Conservation (phyloP, 768 basidiomycete genomes). For the Calocybe gangraenosa region DNA sequence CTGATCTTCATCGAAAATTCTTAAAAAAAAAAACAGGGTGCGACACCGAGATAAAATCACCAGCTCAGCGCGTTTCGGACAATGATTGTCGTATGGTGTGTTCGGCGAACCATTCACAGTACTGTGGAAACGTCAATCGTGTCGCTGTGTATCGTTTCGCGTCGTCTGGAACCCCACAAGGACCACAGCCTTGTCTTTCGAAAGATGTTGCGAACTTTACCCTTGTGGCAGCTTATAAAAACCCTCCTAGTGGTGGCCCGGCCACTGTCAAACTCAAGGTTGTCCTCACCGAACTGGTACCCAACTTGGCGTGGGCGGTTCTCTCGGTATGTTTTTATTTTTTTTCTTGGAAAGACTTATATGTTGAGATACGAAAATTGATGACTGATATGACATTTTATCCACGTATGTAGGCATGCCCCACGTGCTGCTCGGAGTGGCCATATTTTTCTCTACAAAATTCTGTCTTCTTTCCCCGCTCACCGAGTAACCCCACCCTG, state of each 20-base stretch:
- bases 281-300: constrained; percentile 35
- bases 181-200: constrained; percentile 25
- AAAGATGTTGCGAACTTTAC: constrained; percentile 33
- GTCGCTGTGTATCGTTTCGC: constrained; percentile 33
- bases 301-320: constrained; percentile 34
- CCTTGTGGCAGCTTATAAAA: constrained; percentile 29
- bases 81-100: constrained; percentile 39
- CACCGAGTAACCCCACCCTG: constrained; percentile 31
- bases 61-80: constrained; percentile 34
- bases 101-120: constrained; percentile 30
- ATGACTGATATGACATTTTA: neutral
- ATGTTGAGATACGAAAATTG: no score
- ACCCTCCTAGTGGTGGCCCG: constrained; percentile 27
- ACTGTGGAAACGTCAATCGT: constrained; percentile 36
- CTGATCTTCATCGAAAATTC: neutral
- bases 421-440: constrained; percentile 41
- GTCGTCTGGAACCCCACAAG: constrained; percentile 19
- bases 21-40: no score
- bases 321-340: constrained; percentile 26
- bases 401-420: constrained; percentile 28
- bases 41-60: constrained; percentile 27
- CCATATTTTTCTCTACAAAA: constrained; percentile 33
- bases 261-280: constrained; percentile 27
- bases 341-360: no score
- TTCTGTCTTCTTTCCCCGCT: constrained; percentile 36